These are phyloP conservation scores for Coccomyxa sp. DNA, from an alignment of 139 green algal genomes.

Conservation along the genomic window DNA sequence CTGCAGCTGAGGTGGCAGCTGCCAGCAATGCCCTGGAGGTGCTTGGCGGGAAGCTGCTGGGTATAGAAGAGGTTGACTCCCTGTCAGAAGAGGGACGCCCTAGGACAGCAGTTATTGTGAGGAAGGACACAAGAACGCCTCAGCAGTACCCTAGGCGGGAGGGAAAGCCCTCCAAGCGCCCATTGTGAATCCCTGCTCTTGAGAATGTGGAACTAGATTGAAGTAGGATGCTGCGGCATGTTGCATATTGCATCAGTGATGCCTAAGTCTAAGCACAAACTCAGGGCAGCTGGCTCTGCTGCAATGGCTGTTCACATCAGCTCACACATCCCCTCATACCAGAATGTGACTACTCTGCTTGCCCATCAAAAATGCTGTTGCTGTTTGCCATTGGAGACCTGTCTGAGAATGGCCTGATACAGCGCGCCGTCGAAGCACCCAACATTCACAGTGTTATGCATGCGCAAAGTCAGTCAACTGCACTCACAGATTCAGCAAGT, in stretches of 20 bases:
- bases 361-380: too few species aligned
- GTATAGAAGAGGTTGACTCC: constrained; percentile 52
- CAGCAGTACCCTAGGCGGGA: constrained; percentile 57
- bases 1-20: constrained; percentile 55
- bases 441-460: too few species aligned
- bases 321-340: too few species aligned
- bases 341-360: too few species aligned
- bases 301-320: too few species aligned
- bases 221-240: neutral
- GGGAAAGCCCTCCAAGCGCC: constrained; percentile 61
- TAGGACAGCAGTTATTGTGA: constrained; percentile 51
- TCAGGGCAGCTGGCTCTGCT: neutral
- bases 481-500: too few species aligned
- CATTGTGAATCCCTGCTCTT: constrained; percentile 30
- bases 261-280: neutral
- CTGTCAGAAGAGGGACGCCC: constrained; percentile 17
- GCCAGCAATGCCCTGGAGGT: constrained; percentile 45
- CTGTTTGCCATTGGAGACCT: too few species aligned
- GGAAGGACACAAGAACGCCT: constrained; percentile 47
- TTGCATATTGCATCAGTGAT: neutral
- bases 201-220: neutral
- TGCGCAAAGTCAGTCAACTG: too few species aligned
- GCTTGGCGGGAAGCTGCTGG: constrained; percentile 53
- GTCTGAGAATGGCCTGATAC: too few species aligned
- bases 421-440: too few species aligned